Percentiles rank a stretch among this genome's conserved stretches.
These are phyloP conservation scores for Podospora pseudocomata DNA, from an alignment of 495 filamentous ascomycete species.

Conservation along the genomic window DNA sequence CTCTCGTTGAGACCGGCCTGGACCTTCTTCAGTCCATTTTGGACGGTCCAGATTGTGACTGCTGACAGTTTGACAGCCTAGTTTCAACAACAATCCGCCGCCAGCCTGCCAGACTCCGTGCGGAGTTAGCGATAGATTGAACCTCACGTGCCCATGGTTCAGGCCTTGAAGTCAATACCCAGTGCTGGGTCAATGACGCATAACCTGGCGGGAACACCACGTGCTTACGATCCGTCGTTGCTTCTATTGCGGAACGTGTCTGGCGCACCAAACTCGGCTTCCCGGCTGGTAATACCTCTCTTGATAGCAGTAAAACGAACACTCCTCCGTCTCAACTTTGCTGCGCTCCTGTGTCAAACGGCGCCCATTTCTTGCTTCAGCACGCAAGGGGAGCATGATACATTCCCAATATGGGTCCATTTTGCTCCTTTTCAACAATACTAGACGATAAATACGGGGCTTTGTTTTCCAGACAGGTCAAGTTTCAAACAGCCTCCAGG, in stretches of 20 bases:
- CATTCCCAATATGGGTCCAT: constrained; percentile 3
- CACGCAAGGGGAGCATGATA: not conserved
- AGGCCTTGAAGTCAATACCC: not conserved
- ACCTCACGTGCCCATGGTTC: not conserved
- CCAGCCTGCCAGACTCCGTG: not conserved
- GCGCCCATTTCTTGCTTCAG: no score
- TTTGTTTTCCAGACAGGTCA: constrained; percentile 5
- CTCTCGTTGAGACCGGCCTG: not conserved
- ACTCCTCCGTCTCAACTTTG: not conserved
- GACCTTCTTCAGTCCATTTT: constrained; percentile 5
- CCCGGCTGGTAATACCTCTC: not conserved
- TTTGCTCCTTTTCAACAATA: not conserved
- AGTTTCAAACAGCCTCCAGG: not conserved
- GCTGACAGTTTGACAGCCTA: not conserved
- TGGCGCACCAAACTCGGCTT: not conserved
- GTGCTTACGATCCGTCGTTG: not conserved
- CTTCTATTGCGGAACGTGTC: not conserved
- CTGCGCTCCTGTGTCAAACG: not conserved
- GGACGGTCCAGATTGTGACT: not conserved
- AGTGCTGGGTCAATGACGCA: not conserved
- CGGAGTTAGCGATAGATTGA: not conserved
- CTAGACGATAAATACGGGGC: not conserved
- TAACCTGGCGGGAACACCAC: not conserved
- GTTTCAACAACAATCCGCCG: not conserved
- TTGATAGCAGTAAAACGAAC: not conserved